Base-by-base conservation (phyloP, 352 stramenopile genomes). In the Phytophthora megakarya region DNA sequence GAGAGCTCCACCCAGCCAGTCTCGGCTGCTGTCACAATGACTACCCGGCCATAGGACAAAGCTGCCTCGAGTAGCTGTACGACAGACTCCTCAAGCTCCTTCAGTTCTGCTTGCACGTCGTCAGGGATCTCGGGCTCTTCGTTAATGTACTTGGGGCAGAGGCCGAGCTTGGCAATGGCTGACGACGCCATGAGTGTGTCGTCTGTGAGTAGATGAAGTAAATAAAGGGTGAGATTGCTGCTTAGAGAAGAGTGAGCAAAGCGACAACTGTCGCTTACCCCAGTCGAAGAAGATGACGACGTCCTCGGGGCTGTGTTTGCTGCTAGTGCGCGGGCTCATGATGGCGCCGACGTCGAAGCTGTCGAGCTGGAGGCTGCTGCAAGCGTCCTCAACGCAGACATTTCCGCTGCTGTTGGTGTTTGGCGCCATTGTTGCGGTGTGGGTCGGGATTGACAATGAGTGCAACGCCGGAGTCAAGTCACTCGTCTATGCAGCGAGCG, bases 11-110 rank as follows among this genome's bases (percentile, higher is more conserved):
- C 87, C 90, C 90, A 97, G n/a, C 88, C 90, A 7, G 78, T 81
- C 55, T 97, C 89, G 9, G 90, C 90, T 5, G 92, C 92, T 1
- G 90, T 97, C 30, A 97, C 84, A 35, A 97, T 95, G 25, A 96
- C 78, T 16, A 97, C 89, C 13, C 81, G 80, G 23, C 88, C 90
- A 55, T 81, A 89, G 3, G 63, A 77, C 23, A 96, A 58, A 3
- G 89, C 89, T 19, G 79, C 80, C 44, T 89, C 72, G 1, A 97
- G 70, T 7, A 97, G 60, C 51, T 81, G 72, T 44, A 90, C 73
- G n/a, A 93, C 89, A 19, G 69, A 81, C 21, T 89, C 71, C 61
- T 96, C 84, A 3, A 96, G 75, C 59, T 84, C 74, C 30, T 81
- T 79, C 12, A 97, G 74, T 58, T 95, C 83, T 2, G 66, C 72